These are phyloP conservation scores for Pythium brachiatum DNA, from an alignment of 352 stramenopile species.

Conservation along the genomic window DNA sequence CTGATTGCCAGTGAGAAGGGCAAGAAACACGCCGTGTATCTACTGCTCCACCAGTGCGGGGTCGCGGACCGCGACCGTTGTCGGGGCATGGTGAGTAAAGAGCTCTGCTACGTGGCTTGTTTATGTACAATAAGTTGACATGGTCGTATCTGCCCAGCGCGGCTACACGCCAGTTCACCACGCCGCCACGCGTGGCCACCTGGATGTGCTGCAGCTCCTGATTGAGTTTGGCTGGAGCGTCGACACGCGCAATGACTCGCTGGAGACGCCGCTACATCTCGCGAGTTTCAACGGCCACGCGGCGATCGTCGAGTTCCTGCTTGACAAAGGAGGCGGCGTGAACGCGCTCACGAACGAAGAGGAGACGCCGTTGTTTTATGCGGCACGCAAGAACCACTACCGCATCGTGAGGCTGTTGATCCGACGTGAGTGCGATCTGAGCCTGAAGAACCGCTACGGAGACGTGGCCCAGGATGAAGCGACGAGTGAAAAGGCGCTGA, in stretches of 20 bases:
- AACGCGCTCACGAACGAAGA: constrained; percentile 48
- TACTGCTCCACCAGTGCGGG: constrained; percentile 59
- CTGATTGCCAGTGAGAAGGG: constrained; percentile 73
- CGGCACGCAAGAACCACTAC: constrained; percentile 61
- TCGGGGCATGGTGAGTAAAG: constrained; percentile 47
- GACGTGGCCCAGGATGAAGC: constrained; percentile 72
- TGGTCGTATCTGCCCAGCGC: too few species aligned
- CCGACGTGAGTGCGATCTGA: constrained; percentile 57
- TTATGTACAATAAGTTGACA: constrained; percentile 2
- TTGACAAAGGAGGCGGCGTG: constrained; percentile 56
- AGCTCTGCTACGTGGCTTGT: background rate
- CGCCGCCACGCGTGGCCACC: constrained; percentile 57
- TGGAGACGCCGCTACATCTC: constrained; percentile 72
- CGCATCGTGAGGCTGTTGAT: constrained; percentile 61
- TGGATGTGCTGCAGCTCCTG: constrained; percentile 63
- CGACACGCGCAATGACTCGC: constrained; percentile 40
- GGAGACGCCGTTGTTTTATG: constrained; percentile 78
- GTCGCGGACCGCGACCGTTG: constrained; percentile 50
- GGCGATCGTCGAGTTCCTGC: constrained; percentile 50
- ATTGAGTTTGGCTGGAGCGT: constrained; percentile 63
- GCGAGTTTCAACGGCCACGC: constrained; percentile 59
- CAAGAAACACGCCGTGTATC: constrained; percentile 57
- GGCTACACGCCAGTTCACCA: constrained; percentile 72
- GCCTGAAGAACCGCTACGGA: constrained; percentile 52
- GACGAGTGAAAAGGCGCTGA: constrained; percentile 41